Evolutionary conservation across 2,329 filamentous ascomycete genomes (phyloP).

Genomic region (Epichloe baconii): DNA sequence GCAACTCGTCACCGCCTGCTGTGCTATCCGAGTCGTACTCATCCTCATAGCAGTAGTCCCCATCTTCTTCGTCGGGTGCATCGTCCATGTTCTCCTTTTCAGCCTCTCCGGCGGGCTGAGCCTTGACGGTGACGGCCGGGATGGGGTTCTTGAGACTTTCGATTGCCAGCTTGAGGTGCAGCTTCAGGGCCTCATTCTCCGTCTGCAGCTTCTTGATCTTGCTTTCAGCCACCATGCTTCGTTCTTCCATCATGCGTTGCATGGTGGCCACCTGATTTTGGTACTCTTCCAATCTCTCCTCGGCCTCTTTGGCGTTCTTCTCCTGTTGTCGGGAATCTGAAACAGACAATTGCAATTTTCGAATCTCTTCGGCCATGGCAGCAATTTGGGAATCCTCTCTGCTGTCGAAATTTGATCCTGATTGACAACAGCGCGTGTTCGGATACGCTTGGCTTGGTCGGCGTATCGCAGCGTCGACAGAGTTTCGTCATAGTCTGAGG

Average conservation of each 20-base stretch:
- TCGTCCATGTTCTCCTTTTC: conserved; percentile 17
- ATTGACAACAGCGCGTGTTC: conserved; percentile 87
- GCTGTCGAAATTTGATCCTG: conserved; percentile 87
- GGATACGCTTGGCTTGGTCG: conserved; percentile 94
- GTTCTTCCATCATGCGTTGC: conserved; percentile 95
- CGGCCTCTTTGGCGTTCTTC: conserved; percentile 63
- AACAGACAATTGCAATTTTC: conserved; percentile 64
- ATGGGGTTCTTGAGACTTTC: conserved; percentile 87
- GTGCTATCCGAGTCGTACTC: conserved; percentile 35
- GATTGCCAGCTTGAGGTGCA: conserved; percentile 79
- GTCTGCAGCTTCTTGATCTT: conserved; percentile 85
- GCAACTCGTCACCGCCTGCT: conserved; percentile 48
- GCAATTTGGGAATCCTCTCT: conserved; percentile 89
- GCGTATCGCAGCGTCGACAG: conserved; percentile 92
- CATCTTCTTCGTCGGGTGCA: conserved; percentile 28
- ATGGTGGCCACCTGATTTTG: conserved; percentile 79
- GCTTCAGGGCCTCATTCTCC: conserved; percentile 77
- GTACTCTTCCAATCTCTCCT: conserved; percentile 85
- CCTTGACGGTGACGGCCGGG: conserved; percentile 37
- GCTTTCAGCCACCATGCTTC: conserved; percentile 75
- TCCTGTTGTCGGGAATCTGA: conserved; percentile 54
- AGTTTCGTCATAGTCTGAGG: conserved; percentile 93
- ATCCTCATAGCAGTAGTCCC: conserved; percentile 48
- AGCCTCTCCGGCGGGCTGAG: conserved; percentile 13
- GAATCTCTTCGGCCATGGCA: conserved; percentile 93